Conservation (phyloP, 306 rosid species). For the Begonia fuchsioides region DNA sequence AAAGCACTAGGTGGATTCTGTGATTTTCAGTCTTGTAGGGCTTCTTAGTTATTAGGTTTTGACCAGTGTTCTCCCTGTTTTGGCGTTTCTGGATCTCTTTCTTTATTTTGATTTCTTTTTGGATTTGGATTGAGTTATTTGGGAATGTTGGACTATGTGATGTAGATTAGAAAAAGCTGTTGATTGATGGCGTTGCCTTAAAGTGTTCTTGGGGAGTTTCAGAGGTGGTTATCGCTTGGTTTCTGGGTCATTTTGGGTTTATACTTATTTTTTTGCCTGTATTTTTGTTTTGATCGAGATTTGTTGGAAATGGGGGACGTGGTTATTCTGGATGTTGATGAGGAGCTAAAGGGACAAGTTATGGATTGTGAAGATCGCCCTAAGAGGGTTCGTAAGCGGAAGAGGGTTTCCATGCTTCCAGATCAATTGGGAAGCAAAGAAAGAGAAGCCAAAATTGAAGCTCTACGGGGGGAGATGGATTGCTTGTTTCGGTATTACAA, state of each 20-base stretch:
- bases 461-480: constrained; percentile 37
- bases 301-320: constrained; percentile 21
- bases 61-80: no score
- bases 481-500: constrained; percentile 42
- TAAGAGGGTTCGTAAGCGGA: constrained; percentile 40
- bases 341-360: constrained; percentile 12
- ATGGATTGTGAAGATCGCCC: constrained; percentile 15
- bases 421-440: constrained; percentile 25
- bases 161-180: no score
- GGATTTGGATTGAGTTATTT: no score
- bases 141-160: no score
- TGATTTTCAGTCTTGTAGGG: no score
- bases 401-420: constrained; percentile 19
- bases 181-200: no score
- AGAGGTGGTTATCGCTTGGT: neutral
- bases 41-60: no score
- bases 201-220: neutral
- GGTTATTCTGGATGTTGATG: constrained; percentile 13
- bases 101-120: no score
- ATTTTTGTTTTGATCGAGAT: neutral
- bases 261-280: neutral
- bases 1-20: no score
- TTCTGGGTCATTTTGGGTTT: neutral
- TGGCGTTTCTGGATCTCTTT: no score
- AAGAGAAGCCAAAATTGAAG: constrained; percentile 24